phyloP scores from a whole-genome alignment of 2,329 filamentous ascomycete species.

The Tetracladium maxilliforme region DNA sequence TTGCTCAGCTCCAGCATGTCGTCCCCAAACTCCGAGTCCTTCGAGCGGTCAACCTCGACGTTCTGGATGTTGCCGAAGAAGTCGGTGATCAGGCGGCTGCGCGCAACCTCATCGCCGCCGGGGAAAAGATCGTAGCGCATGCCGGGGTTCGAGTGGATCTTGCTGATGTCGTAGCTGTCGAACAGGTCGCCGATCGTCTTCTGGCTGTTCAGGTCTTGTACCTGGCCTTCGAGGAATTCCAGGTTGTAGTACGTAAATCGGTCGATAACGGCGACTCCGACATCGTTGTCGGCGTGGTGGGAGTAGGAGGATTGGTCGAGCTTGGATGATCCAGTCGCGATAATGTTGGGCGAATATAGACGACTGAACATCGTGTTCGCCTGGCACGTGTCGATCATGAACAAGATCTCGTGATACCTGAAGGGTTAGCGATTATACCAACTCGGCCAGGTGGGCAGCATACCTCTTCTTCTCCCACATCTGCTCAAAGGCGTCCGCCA shows the following conservation, averaged over 20 bases:
- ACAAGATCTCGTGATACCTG: slow-evolving; percentile 90
- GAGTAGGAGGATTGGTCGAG: slow-evolving; percentile 95
- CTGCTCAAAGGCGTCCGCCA: slow-evolving; percentile 95
- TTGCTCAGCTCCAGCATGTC: slow-evolving; percentile 66
- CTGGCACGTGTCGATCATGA: slow-evolving; percentile 99
- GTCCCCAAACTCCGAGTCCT: slow-evolving; percentile 46
- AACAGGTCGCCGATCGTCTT: slow-evolving; percentile 88
- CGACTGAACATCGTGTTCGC: slow-evolving; percentile 99
- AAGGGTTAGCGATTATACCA: slow-evolving; percentile 2
- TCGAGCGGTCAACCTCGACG: slow-evolving; percentile 64
- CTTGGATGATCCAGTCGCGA: slow-evolving; percentile 91
- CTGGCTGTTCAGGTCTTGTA: slow-evolving; percentile 73
- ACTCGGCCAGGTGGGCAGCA: slow-evolving; percentile 3
- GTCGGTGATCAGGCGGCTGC: slow-evolving; percentile 76
- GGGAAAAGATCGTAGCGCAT: slow-evolving; percentile 91
- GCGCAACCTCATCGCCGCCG: slow-evolving; percentile 63
- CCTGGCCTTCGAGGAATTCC: slow-evolving; percentile 85
- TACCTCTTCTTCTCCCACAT: slow-evolving; percentile 99
- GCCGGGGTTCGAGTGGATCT: slow-evolving; percentile 87
- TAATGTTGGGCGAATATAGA: slow-evolving; percentile 95
- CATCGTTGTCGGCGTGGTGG: slow-evolving; percentile 95
- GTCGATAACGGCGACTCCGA: slow-evolving; percentile 95
- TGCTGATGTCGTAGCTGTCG: slow-evolving; percentile 85
- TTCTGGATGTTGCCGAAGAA: slow-evolving; percentile 98
- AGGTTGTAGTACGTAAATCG: slow-evolving; percentile 98